Evolutionary conservation across 306 rosid genomes (phyloP).

Genomic region (Adenanthera pavonina): DNA sequence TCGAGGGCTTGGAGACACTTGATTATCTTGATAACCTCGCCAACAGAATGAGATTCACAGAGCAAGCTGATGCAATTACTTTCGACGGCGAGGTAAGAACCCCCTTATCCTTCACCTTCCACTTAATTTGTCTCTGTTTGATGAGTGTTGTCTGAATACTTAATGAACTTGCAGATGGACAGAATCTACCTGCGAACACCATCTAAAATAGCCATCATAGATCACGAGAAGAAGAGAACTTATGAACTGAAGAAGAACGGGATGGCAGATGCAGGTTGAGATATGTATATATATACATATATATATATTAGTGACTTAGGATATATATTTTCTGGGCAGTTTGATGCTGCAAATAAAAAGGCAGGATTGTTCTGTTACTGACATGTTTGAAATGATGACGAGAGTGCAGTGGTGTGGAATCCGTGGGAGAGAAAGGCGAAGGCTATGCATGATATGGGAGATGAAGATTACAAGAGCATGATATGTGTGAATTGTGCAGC

Average conservation of each 20-base stretch:
- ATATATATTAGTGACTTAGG: neutral
- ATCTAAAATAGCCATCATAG: constrained; percentile 74
- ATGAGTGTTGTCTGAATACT: neutral
- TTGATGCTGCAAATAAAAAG: neutral
- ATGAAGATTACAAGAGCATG: constrained; percentile 74
- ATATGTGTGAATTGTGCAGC: constrained; percentile 72
- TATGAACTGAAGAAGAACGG: constrained; percentile 69
- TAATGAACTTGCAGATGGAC: constrained; percentile 52
- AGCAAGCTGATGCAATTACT: constrained; percentile 85
- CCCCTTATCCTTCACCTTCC: neutral
- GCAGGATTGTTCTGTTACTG: neutral
- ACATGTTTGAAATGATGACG: neutral
- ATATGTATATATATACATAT: neutral
- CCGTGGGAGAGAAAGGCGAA: constrained; percentile 79
- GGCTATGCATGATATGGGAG: constrained; percentile 68
- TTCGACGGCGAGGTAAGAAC: constrained; percentile 71
- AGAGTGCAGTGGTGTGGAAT: constrained; percentile 72
- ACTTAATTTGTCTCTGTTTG: neutral
- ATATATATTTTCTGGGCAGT: no score
- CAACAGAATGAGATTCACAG: constrained; percentile 67
- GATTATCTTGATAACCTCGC: constrained; percentile 72
- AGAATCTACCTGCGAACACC: constrained; percentile 70
- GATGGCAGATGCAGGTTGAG: constrained; percentile 74
- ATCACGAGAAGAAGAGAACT: constrained; percentile 84
- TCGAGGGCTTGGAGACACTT: constrained; percentile 87